A percentile compares a stretch with the other conserved stretches of the same genome.
Conservation (phyloP, 1,284 basidiomycete species). For the Ceratobasidium sp. region DNA sequence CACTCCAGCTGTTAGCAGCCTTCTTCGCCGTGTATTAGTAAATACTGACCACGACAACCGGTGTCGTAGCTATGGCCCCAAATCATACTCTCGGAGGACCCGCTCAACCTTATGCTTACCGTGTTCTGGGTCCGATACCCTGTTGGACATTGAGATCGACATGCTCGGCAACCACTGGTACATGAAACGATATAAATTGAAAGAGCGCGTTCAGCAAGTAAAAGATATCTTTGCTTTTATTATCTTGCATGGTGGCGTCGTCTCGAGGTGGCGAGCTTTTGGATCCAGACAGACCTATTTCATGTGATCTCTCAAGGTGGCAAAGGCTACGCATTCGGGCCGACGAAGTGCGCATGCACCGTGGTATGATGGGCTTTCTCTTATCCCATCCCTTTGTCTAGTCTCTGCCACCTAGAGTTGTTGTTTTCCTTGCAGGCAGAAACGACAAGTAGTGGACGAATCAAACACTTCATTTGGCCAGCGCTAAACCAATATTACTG, state of each 20-base stretch:
- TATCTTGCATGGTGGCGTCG: slow-evolving; percentile 16
- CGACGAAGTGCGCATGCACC: background rate
- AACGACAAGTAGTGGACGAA: background rate
- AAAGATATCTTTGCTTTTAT: background rate
- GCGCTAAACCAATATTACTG: background rate
- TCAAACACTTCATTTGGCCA: background rate
- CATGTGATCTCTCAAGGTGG: too few species aligned
- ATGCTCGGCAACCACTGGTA: background rate
- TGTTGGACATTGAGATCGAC: background rate
- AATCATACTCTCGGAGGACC: background rate
- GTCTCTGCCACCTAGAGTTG: background rate
- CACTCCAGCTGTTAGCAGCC: slow-evolving; percentile 2
- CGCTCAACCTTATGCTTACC: background rate
- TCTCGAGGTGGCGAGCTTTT: too few species aligned
- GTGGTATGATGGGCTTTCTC: background rate
- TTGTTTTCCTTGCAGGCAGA: background rate
- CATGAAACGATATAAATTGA: background rate
- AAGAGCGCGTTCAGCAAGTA: background rate
- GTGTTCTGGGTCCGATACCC: background rate
- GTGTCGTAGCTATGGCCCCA: slow-evolving; percentile 20
- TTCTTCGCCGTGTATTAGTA: background rate
- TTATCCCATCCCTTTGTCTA: background rate
- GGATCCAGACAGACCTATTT: too few species aligned
- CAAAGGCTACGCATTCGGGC: background rate
- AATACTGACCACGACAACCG: background rate